Base-by-base conservation (phyloP, 2,329 filamentous ascomycete species). In the Salinomyces thailandicus region DNA sequence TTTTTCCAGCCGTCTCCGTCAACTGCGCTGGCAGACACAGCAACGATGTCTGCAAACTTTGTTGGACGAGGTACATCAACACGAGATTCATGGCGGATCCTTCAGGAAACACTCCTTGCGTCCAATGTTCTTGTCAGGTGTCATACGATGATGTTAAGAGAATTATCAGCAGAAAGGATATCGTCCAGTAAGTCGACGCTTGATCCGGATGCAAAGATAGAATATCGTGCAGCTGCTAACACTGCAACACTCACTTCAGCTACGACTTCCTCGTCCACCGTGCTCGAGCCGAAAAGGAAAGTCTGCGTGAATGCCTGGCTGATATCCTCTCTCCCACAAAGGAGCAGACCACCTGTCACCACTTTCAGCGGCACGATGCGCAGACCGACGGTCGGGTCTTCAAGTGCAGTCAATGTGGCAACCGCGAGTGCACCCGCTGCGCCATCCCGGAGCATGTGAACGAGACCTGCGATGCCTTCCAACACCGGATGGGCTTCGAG, bases 401-500 rank as follows among this genome's bases (percentile, higher is more conserved):
- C 33, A 36, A 8, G 9, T 50, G 47, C 36, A 18, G 31, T 1
- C 2, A 27, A 9, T 50, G 47, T 32, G 29, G 32, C 18, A 18
- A 27, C 26, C 12, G 17, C 3, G 24, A n/a, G 8, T 53, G 50
- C 35, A 24, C 42, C 9, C 22, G n/a, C 8, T 49, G 46, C 29
- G 38, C 49, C 5, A 34, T 38, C 1, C 41, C 39, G 1, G 47
- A 46, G 45, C 50, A 53, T 29, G 28, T 36, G n/a, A 47, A 33
- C 17, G 26, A 45, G 33, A 44, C 41, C 4, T 53, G 50, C 30
- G 39, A 39, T 14, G 35, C 35, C 13, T 41, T 38, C 37, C 33
- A 42, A 9, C 8, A 15, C 9, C 9, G 15, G 17, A 6, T 33
- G 19, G 16, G 18, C 31, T 17, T 15, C 19, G 15, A n/a, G 14